Percentiles rank a stretch among this genome's conserved stretches.
phyloP scores from a whole-genome alignment of 257 asterid genomes.

The Cinchona pubescens region DNA sequence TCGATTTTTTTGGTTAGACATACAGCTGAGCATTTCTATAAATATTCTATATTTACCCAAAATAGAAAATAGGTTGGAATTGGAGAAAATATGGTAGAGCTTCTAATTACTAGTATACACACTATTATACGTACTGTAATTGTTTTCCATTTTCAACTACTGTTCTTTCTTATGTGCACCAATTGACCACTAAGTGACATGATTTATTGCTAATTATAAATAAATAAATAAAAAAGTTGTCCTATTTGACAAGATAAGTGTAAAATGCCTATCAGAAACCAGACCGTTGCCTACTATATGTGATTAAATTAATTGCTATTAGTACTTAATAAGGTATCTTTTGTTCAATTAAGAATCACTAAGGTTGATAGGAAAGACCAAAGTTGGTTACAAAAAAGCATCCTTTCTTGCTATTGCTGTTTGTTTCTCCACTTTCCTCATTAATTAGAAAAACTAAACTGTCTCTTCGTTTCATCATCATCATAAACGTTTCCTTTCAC shows the following conservation, averaged over 20 bases:
- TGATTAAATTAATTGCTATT: not conserved
- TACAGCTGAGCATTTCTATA: not conserved
- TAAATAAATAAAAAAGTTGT: not conserved
- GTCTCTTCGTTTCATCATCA: not conserved
- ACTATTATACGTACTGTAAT: no score
- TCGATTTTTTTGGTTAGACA: no score
- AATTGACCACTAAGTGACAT: not conserved
- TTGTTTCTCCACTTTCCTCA: slow-evolving; percentile 20
- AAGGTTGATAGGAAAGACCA: slow-evolving; percentile 2
- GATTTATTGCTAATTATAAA: not conserved
- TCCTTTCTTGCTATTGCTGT: slow-evolving; percentile 9
- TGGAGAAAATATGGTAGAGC: not conserved
- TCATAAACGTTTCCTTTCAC: not conserved
- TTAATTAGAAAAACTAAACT: not conserved
- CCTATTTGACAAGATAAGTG: not conserved
- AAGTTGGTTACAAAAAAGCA: slow-evolving; percentile 12
- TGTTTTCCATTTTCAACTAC: no score
- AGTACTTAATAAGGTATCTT: not conserved
- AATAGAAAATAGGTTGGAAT: not conserved
- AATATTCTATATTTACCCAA: no score
- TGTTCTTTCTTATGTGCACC: not conserved
- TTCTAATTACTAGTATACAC: not conserved
- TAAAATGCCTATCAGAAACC: no score
- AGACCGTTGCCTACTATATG: not conserved
- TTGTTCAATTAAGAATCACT: not conserved